phyloP scores from a whole-genome alignment of 2,329 filamentous ascomycete genomes.

The Pseudogymnoascus sp. region DNA sequence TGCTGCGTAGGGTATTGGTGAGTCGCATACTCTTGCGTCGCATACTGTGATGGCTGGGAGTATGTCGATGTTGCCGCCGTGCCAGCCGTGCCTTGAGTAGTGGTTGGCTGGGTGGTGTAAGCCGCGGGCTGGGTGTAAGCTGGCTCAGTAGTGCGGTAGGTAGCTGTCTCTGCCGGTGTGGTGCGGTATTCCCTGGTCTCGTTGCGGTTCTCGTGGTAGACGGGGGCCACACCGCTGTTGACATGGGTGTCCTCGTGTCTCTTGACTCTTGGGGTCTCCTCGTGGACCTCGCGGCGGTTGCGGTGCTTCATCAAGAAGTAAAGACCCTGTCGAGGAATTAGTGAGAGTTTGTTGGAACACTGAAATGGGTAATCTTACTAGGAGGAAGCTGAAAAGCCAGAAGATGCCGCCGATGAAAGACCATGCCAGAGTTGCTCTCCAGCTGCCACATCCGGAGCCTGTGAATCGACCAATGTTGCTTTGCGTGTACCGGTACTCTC shows the following conservation, averaged over 20 bases:
- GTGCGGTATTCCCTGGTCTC: background rate
- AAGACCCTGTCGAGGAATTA: background rate
- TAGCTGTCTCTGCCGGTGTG: background rate
- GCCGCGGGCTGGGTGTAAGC: background rate
- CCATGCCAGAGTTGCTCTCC: constrained; percentile 6
- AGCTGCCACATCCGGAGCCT: background rate
- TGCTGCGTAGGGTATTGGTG: background rate
- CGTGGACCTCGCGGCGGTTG: background rate
- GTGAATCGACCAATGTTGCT: background rate
- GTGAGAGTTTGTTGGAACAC: background rate
- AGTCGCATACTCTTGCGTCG: background rate
- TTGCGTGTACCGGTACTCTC: background rate
- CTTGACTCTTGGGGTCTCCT: background rate
- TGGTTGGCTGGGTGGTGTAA: background rate
- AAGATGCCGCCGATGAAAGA: constrained; percentile 7
- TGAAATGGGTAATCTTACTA: constrained; percentile 3
- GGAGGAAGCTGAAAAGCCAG: constrained; percentile 10
- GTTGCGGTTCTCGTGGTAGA: background rate
- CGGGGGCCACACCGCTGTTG: background rate
- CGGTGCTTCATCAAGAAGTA: background rate
- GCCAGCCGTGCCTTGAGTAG: background rate
- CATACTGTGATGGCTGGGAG: background rate
- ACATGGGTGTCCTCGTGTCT: background rate
- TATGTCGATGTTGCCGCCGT: background rate
- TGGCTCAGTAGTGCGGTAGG: background rate